phyloP scores from a whole-genome alignment of 495 filamentous ascomycete species.

The Rostrohypoxylon terebratum region DNA sequence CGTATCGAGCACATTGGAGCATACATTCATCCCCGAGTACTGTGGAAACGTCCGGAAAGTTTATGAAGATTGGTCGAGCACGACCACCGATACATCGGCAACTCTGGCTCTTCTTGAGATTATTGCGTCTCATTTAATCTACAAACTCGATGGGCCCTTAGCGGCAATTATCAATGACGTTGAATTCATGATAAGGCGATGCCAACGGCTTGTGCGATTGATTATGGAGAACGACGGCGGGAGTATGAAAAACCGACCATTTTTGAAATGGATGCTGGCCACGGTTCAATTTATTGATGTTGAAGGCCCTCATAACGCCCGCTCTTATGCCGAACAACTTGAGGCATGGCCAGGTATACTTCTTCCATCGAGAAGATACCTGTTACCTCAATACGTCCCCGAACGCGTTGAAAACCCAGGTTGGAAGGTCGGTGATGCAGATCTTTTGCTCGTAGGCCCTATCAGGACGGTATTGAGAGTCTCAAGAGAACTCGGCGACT shows the following conservation, averaged over 20 bases:
- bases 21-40: not conserved
- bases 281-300: conserved; percentile 1
- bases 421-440: not conserved
- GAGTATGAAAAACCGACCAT: conserved; percentile 23
- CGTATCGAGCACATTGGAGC: not conserved
- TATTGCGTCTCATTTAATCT: not conserved
- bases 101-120: conserved; percentile 30
- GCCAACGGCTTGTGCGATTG: conserved; percentile 7
- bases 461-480: conserved; percentile 10
- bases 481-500: conserved; percentile 18
- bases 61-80: conserved; percentile 20
- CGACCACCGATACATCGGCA: conserved; percentile 8
- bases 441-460: not conserved
- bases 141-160: not conserved
- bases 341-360: not conserved
- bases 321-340: not conserved
- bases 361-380: not conserved
- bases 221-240: conserved; percentile 24
- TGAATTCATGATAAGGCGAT: not conserved
- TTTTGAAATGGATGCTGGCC: conserved; percentile 31
- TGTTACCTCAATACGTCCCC: conserved; percentile 25
- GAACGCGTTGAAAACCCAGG: conserved; percentile 15
- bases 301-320: not conserved
- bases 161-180: not conserved
- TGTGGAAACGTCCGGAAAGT: conserved; percentile 10